phyloP scores from a whole-genome alignment of 1,284 basidiomycete genomes.

The Rhodotorula sp. region DNA sequence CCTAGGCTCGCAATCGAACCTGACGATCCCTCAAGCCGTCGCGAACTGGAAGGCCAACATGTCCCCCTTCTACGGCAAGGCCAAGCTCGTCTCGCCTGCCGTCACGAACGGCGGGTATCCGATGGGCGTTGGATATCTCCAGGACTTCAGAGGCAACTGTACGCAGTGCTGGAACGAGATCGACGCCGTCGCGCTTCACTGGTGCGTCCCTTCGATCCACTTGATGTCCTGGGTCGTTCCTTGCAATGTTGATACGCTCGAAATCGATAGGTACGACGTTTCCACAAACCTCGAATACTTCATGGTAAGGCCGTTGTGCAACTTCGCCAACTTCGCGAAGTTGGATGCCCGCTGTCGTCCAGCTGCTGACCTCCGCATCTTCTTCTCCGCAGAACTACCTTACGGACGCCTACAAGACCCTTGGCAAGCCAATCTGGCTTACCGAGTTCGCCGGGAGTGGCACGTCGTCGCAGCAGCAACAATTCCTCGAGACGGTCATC shows the following conservation, averaged over 20 bases:
- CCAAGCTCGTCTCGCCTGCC: slow-evolving; percentile 37
- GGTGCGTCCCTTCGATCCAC: slow-evolving; percentile 5
- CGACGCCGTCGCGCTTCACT: slow-evolving; percentile 29
- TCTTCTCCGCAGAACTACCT: slow-evolving; percentile 1
- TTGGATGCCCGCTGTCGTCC: no score
- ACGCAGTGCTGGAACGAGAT: slow-evolving; percentile 15
- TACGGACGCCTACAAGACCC: slow-evolving; percentile 9
- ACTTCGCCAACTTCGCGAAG: no score
- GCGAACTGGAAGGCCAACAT: slow-evolving; percentile 36
- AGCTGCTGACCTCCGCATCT: no score
- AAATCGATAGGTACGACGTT: neutral
- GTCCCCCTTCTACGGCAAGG: slow-evolving; percentile 27
- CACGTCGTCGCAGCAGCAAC: slow-evolving; percentile 14
- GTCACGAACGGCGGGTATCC: slow-evolving; percentile 34
- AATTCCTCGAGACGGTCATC: slow-evolving; percentile 23
- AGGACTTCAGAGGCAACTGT: slow-evolving; percentile 25
- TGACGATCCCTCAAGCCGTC: slow-evolving; percentile 27
- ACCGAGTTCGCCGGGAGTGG: slow-evolving; percentile 19
- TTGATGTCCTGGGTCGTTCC: no score
- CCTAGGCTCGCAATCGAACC: slow-evolving; percentile 29
- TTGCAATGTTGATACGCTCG: neutral
- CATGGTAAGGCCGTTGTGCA: neutral
- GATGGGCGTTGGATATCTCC: slow-evolving; percentile 25
- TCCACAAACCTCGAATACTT: slow-evolving; percentile 10
- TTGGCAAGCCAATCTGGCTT: slow-evolving; percentile 30